Percentiles rank a stretch among this genome's conserved stretches.
Conservation (phyloP, 2,329 filamentous ascomycete species). For the Microdochium bolleyi region DNA sequence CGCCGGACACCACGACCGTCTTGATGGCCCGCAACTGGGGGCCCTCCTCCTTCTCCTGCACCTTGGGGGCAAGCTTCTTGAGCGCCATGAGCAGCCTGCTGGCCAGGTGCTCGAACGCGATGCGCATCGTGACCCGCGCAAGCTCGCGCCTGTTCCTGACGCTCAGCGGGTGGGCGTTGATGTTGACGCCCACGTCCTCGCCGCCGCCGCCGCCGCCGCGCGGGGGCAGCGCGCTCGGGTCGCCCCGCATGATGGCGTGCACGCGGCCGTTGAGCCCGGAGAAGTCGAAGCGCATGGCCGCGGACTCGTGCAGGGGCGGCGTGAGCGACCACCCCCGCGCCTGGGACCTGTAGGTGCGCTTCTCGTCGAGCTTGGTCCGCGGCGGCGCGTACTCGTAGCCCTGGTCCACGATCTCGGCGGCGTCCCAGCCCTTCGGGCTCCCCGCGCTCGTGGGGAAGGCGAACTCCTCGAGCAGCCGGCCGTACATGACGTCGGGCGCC, state of each 20-base stretch:
- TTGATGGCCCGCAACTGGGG: conserved; percentile 9
- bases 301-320: conserved; percentile 54
- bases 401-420: conserved; percentile 1
- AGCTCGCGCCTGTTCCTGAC: conserved; percentile 58
- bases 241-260: conserved; percentile 36
- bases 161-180: conserved; percentile 31
- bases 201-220: too few relatives aligned
- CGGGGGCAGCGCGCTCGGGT: too few relatives aligned
- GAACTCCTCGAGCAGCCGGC: conserved; percentile 68
- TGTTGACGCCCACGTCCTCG: too few relatives aligned
- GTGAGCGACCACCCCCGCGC: conserved; percentile 54
- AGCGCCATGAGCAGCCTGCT: conserved; percentile 67
- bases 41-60: conserved; percentile 1
- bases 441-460: too few relatives aligned
- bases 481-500: conserved; percentile 67
- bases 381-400: conserved; percentile 51
- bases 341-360: conserved; percentile 28
- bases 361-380: conserved; percentile 47
- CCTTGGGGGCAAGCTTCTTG: not conserved
- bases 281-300: conserved; percentile 63
- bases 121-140: conserved; percentile 66
- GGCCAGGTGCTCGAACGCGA: conserved; percentile 81
- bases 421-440: too few relatives aligned
- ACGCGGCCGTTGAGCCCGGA: conserved; percentile 61
- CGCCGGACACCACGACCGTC: conserved; percentile 78